These are phyloP conservation scores for Castanospermum australe DNA, from an alignment of 306 rosid species.

Conservation along the genomic window DNA sequence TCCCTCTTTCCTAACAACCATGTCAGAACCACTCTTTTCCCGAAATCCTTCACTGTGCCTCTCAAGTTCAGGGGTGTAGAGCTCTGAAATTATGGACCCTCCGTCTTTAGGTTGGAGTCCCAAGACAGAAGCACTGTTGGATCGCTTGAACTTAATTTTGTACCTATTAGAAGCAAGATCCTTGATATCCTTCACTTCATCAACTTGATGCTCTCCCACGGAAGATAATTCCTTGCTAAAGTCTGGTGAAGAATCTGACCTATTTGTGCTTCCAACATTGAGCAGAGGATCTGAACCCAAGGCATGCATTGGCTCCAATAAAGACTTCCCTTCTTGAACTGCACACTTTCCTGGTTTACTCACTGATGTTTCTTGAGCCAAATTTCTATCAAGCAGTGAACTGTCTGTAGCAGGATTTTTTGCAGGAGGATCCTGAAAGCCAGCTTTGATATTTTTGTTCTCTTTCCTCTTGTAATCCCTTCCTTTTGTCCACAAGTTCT, in stretches of 20 bases:
- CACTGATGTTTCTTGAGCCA: slow-evolving; percentile 35
- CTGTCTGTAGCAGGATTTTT: slow-evolving; percentile 41
- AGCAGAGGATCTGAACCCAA: slow-evolving; percentile 43
- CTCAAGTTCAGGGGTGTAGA: slow-evolving; percentile 44
- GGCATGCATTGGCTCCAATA: slow-evolving; percentile 10
- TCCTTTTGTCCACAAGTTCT: slow-evolving; percentile 98
- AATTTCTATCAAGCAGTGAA: slow-evolving; percentile 29
- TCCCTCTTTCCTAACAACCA: slow-evolving; percentile 50
- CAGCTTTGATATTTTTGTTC: slow-evolving; percentile 40
- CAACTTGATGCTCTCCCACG: slow-evolving; percentile 37
- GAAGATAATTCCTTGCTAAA: slow-evolving; percentile 33
- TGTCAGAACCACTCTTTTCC: slow-evolving; percentile 54
- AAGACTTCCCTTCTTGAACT: slow-evolving; percentile 36
- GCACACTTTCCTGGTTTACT: slow-evolving; percentile 30
- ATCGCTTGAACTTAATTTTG: slow-evolving; percentile 57
- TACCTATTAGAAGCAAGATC: slow-evolving; percentile 25
- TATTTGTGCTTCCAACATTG: slow-evolving; percentile 39
- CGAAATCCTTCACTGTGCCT: slow-evolving; percentile 44
- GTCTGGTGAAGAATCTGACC: slow-evolving; percentile 37
- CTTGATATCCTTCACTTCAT: slow-evolving; percentile 39
- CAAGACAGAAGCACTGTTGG: slow-evolving; percentile 70
- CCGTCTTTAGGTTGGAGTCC: slow-evolving; percentile 45
- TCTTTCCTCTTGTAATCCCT: slow-evolving; percentile 73
- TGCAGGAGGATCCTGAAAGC: slow-evolving; percentile 35
- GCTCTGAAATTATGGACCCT: slow-evolving; percentile 63